These are phyloP conservation scores for Exophiala calicioides DNA, from an alignment of 2,329 filamentous ascomycete genomes.

Conservation along the genomic window DNA sequence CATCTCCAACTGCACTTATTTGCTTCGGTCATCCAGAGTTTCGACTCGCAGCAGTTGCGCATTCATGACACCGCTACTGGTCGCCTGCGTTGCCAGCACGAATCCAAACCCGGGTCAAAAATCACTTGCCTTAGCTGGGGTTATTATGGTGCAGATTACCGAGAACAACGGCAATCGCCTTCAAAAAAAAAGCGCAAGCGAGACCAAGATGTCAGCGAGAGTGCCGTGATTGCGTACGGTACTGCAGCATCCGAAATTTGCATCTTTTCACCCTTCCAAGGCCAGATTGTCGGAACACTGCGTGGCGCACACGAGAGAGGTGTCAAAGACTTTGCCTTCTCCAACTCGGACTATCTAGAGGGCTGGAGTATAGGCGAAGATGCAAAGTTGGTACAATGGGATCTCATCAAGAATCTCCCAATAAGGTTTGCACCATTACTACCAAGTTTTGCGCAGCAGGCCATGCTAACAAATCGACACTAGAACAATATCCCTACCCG, in stretches of 20 bases:
- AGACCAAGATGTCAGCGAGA: conserved; percentile 39
- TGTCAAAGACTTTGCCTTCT: conserved; percentile 55
- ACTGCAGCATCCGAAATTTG: conserved; percentile 52
- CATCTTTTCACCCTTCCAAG: conserved; percentile 52
- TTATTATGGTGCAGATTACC: conserved; percentile 37
- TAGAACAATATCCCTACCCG: conserved; percentile 48
- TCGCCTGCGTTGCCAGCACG: conserved; percentile 53
- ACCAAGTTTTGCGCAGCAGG: not conserved
- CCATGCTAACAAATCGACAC: conserved; percentile 8
- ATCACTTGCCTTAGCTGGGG: conserved; percentile 56
- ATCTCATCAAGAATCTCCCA: conserved; percentile 46
- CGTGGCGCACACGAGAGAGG: conserved; percentile 50
- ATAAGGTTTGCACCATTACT: conserved; percentile 41
- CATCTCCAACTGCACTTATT: conserved; percentile 54
- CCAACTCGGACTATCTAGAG: conserved; percentile 49
- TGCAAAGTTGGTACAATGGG: conserved; percentile 55
- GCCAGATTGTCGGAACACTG: conserved; percentile 47
- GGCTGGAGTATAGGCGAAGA: conserved; percentile 58
- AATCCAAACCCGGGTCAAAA: conserved; percentile 47
- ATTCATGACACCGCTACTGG: conserved; percentile 55
- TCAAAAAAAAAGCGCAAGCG: conserved; percentile 56
- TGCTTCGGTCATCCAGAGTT: conserved; percentile 55
- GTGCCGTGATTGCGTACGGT: conserved; percentile 52
- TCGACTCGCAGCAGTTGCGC: conserved; percentile 54
- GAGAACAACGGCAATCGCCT: conserved; percentile 37